phyloP scores from a whole-genome alignment of 352 stramenopile species.

The Pythium biforme region DNA sequence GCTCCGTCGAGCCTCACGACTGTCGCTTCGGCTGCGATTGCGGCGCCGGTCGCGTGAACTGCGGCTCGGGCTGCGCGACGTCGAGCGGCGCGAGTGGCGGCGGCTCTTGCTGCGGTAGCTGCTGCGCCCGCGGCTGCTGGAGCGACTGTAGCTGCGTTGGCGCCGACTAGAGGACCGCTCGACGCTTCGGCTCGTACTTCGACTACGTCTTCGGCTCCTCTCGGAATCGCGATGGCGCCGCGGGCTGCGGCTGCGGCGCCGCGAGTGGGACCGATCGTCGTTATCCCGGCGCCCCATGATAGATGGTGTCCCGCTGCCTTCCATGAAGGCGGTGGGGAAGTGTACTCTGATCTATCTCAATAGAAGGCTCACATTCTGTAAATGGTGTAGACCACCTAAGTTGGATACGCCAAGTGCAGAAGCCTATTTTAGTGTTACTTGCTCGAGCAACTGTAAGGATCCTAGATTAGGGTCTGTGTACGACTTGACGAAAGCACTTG shows the following conservation, averaged over 20 bases:
- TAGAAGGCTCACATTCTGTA: neutral
- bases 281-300: slow-evolving; percentile 11
- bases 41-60: slow-evolving; percentile 2
- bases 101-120: slow-evolving; percentile 5
- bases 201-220: slow-evolving; percentile 15
- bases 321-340: too few species aligned
- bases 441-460: too few species aligned
- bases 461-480: neutral
- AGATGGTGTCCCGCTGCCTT: too few species aligned
- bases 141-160: slow-evolving; percentile 32
- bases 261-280: slow-evolving; percentile 13
- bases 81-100: slow-evolving; percentile 7
- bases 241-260: slow-evolving; percentile 20
- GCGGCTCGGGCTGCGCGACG: slow-evolving; percentile 9
- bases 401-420: neutral
- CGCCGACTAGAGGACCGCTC: slow-evolving; percentile 19
- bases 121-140: slow-evolving; percentile 22
- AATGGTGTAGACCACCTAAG: neutral
- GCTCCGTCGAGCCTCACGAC: slow-evolving; percentile 14
- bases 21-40: slow-evolving; percentile 27
- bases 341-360: neutral
- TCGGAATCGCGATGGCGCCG: slow-evolving; percentile 9
- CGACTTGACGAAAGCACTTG: slow-evolving; percentile 1
- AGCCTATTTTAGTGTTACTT: too few species aligned
- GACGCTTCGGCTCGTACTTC: slow-evolving; percentile 13